Base-by-base conservation (phyloP, 441 rosid genomes). In the Populus trichocarpa region DNA sequence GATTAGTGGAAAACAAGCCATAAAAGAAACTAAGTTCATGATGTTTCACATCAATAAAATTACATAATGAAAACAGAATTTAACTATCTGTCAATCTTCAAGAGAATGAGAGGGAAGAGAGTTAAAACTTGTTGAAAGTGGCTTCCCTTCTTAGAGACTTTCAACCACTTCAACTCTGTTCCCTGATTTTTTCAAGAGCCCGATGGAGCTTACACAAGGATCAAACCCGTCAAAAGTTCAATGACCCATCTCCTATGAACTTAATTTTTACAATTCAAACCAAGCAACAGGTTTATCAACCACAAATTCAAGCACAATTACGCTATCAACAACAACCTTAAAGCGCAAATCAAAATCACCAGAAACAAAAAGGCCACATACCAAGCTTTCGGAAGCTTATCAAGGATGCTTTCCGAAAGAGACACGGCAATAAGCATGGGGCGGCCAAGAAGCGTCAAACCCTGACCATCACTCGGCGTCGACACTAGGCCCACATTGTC, bases 351-450 rank as follows among this genome's bases (percentile, higher is more conserved):
- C 50, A 33, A 59, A 23, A 38, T 6, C 67, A 50, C 30, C 40
- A 46, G 23, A 33, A 14, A 35, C 57, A 14, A 72, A 38, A 77
- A 33, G 1, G 59, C 77, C 23, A 53, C 87, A 78, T 92, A 97
- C 99, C 99, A 97, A 77, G 95, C 92, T 85, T 91, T 90, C 6
- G 98, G 97, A 70, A 95, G 90, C 75, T 87, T 84, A 64, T 90
- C 95, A 1, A 87, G 72, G 40, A 89, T 64, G 83, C 81, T 85
- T 16, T 87, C 84, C 3, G 95, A 87, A 13, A 92, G 83, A 46
- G 97, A 81, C 63, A 90, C 82, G 11, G 91, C 85, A 88, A 93
- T 83, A 38, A 97, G 94, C 93, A 93, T 87, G 16, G 99, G 99
- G 69, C 99, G 95, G n/a, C 98, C 97, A 8, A 92, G 87, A 64